Base-by-base conservation (phyloP, 108 stramenopile species). In the Cyclotella atomus region DNA sequence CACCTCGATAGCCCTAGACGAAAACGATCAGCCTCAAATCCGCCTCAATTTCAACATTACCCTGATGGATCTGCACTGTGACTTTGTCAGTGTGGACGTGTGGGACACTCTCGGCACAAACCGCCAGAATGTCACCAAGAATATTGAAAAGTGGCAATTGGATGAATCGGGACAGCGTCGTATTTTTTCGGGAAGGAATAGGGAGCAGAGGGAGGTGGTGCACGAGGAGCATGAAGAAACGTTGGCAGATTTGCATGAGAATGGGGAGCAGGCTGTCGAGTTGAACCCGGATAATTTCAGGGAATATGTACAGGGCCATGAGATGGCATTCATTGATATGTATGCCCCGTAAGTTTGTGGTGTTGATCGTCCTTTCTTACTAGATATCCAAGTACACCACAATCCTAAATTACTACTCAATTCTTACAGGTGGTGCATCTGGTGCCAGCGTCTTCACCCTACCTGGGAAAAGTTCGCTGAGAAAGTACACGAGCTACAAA, bases 81-180 rank as follows among this genome's bases (percentile, higher is more conserved):
- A 97, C 70, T 97, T 87, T 73, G 89, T 95, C 16, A 67, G 72
- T 12, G 92, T 96, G n/a, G 97, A 94, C 75, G 94, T 94, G 0
- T 91, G 89, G 89, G 96, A 95, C 68, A 90, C 92, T 43, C 77
- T 95, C 53, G 98, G 98, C 33, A 98, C 97, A 10, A 96, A 97
- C 77, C 85, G 89, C 28, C 93, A 97, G 73, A 98, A 99, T 79
- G 94, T 99, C 5, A 99, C 97, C 73, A 92, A 94, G 63, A 98
- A 99, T 68, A 90, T 99, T n/a, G 93, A 97, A 78, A 98, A 97
- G 84, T 99, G 98, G 98, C 96, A 97, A 73, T 35, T 97, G 19
- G 92, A 97, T 65, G 86, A 87, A 25, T 44, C 68, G 6, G 97
- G 98, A 0, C 61, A 86, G 56, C 71, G 88, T 21, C 75, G 93